Evolutionary conservation across 2,329 filamentous ascomycete species (phyloP).

Genomic region (Paecilomyces variotii): DNA sequence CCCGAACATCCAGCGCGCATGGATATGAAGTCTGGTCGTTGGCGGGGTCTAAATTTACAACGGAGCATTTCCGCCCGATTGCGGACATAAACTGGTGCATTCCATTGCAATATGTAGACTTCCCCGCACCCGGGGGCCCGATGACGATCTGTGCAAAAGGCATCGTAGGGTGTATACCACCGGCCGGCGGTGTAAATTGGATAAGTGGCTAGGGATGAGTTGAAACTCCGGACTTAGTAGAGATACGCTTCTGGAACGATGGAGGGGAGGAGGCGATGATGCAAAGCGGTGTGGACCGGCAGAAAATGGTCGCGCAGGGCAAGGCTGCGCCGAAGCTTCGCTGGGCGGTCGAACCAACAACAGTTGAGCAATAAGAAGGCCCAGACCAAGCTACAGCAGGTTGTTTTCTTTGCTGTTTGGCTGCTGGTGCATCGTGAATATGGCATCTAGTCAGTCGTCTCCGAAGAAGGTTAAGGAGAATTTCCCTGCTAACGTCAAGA

Average conservation of each 20-base stretch:
- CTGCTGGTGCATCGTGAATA: slow-evolving; percentile 10
- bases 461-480: background rate
- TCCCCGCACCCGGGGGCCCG: slow-evolving; percentile 90
- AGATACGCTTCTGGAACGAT: slow-evolving; percentile 3
- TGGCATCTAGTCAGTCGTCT: slow-evolving; percentile 35
- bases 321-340: slow-evolving; percentile 14
- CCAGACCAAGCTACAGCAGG: slow-evolving; percentile 1
- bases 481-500: slow-evolving; percentile 2
- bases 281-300: slow-evolving; percentile 20
- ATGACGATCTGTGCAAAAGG: slow-evolving; percentile 71
- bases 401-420: background rate
- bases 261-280: slow-evolving; percentile 18
- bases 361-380: slow-evolving; percentile 8
- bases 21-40: slow-evolving; percentile 89
- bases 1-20: slow-evolving; percentile 82
- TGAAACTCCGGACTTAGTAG: background rate
- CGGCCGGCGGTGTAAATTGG: background rate
- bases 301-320: slow-evolving; percentile 21
- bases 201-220: background rate
- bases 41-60: slow-evolving; percentile 94
- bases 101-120: slow-evolving; percentile 97
- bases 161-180: slow-evolving; percentile 28
- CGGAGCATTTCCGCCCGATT: slow-evolving; percentile 87
- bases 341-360: slow-evolving; percentile 15
- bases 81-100: slow-evolving; percentile 98